phyloP scores from a whole-genome alignment of 31 red algal genomes.

The Bonnemaisonia californica region DNA sequence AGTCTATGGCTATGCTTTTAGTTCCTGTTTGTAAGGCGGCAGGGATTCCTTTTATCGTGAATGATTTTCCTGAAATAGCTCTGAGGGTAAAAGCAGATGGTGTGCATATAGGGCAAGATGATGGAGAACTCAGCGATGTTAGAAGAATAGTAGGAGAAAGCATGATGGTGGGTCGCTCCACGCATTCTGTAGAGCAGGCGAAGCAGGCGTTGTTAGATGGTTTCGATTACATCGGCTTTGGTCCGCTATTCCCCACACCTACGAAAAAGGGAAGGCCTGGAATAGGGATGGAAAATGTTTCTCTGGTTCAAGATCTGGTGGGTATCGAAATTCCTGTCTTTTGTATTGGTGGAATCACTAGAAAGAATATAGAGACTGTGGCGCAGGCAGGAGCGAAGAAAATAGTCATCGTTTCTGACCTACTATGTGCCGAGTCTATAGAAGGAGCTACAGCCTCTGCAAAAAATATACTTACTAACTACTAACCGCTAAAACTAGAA shows the following conservation, averaged over 20 bases:
- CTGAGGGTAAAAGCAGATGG: constrained; percentile 49
- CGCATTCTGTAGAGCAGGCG: constrained; percentile 18
- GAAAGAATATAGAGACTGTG: not conserved
- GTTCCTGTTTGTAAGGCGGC: not conserved
- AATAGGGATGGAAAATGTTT: constrained; percentile 13
- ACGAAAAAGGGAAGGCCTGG: constrained; percentile 25
- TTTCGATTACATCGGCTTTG: constrained; percentile 59
- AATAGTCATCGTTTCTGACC: constrained; percentile 6
- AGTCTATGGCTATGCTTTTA: not conserved
- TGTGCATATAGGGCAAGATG: constrained; percentile 64
- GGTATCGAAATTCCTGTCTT: constrained; percentile 1
- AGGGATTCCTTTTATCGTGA: constrained; percentile 29
- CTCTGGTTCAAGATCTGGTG: not conserved
- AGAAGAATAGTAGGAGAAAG: constrained; percentile 16
- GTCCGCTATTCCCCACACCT: constrained; percentile 41
- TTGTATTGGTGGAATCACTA: constrained; percentile 14
- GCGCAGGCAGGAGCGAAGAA: not conserved
- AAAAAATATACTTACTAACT: not conserved
- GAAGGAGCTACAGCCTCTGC: not conserved
- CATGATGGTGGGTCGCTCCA: constrained; percentile 49
- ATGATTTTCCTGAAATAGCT: constrained; percentile 55
- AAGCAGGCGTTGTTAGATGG: not conserved
- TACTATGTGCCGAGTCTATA: not conserved
- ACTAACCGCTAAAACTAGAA: no score
- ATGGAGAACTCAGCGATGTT: constrained; percentile 18